Percentiles rank a stretch among this genome's conserved stretches.
Evolutionary conservation across 2,329 filamentous ascomycete species (phyloP).

Genomic region (Uncinocarpus reesii): DNA sequence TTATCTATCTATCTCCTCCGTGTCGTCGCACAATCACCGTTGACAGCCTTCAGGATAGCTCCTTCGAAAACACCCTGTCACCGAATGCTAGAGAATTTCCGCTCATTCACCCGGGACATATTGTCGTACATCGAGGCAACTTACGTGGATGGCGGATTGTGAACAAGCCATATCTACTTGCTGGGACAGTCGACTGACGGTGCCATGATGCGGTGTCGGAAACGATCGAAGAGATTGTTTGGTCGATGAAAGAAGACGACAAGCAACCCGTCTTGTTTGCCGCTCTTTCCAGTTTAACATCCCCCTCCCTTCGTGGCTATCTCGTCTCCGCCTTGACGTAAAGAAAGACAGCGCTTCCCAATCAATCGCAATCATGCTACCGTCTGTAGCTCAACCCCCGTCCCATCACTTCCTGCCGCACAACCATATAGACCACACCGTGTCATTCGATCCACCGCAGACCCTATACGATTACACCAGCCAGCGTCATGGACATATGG

Average conservation of each 20-base stretch:
- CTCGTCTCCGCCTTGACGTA: background rate
- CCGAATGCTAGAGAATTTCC: background rate
- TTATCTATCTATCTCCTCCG: conserved; percentile 1
- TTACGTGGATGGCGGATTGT: conserved; percentile 11
- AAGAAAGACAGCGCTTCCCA: background rate
- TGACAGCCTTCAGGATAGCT: background rate
- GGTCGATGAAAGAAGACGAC: conserved; percentile 23
- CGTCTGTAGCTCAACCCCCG: conserved; percentile 36
- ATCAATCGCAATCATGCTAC: conserved; percentile 36
- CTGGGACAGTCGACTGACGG: conserved; percentile 10
- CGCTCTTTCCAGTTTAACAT: conserved; percentile 9
- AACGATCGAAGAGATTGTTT: conserved; percentile 36
- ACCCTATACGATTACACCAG: conserved; percentile 27
- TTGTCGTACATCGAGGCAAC: conserved; percentile 3
- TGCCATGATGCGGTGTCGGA: conserved; percentile 38
- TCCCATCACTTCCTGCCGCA: conserved; percentile 34
- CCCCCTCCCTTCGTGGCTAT: background rate
- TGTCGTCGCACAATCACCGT: conserved; percentile 3
- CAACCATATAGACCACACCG: conserved; percentile 29
- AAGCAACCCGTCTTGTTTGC: conserved; percentile 8
- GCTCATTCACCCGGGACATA: background rate
- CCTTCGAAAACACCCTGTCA: background rate
- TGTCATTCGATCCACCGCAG: conserved; percentile 24
- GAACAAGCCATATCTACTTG: conserved; percentile 10
- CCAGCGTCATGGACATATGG: conserved; percentile 20